Evolutionary conservation across 192 early-diverging fungal genomes (phyloP).

Genomic region (Chytriomyces sp.): DNA sequence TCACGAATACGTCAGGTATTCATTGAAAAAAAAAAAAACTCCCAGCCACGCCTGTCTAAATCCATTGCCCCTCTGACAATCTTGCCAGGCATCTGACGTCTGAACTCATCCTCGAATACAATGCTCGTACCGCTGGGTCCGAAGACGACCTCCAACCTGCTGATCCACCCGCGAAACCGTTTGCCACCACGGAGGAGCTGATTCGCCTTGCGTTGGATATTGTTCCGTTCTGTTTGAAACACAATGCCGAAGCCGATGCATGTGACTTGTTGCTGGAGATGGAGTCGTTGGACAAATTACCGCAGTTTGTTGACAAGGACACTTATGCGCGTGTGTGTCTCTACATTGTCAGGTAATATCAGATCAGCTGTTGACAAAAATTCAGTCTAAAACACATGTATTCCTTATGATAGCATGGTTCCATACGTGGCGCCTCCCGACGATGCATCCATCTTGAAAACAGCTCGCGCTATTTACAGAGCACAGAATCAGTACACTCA

Average conservation of each 20-base stretch:
- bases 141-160: slow-evolving; percentile 28
- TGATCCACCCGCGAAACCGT: slow-evolving; percentile 13
- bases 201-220: slow-evolving; percentile 79
- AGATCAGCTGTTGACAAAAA: slow-evolving; percentile 59
- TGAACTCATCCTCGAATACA: slow-evolving; percentile 89
- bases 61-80: background rate
- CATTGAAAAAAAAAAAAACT: background rate
- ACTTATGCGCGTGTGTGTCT: slow-evolving; percentile 93
- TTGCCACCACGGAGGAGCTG: slow-evolving; percentile 64
- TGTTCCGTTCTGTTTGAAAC: slow-evolving; percentile 93
- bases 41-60: background rate
- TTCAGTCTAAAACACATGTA: background rate
- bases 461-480: slow-evolving; percentile 90
- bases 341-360: slow-evolving; percentile 83
- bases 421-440: slow-evolving; percentile 90
- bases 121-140: slow-evolving; percentile 66
- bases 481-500: slow-evolving; percentile 80
- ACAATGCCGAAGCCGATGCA: slow-evolving; percentile 98
- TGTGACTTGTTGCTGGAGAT: slow-evolving; percentile 94
- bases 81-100: slow-evolving; percentile 76
- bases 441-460: slow-evolving; percentile 80
- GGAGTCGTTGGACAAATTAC: slow-evolving; percentile 79
- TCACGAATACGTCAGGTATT: slow-evolving; percentile 95
- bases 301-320: slow-evolving; percentile 87
- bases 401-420: slow-evolving; percentile 49